Evolutionary conservation across 2,329 filamentous ascomycete genomes (phyloP), one percentile per base, ranked within the genome.

Genomic region (Microsporum audouinii): DNA sequence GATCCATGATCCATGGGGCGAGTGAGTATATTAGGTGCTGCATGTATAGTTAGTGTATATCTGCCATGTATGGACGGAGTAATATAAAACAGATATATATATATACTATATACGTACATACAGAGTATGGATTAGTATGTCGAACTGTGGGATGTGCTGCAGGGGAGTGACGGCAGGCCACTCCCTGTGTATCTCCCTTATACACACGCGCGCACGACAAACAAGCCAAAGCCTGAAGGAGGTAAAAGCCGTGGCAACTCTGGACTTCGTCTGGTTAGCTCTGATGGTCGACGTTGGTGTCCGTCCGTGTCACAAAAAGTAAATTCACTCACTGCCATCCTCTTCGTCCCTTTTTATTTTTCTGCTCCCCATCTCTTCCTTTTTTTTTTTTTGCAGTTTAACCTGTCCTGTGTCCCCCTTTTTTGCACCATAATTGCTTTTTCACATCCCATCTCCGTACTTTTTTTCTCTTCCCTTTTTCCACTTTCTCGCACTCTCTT

Each of bases 241-340:
- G 17, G 17, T 23, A 23, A 14, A 17, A 7, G 39, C 39, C 39
- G 39, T 43, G 39, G 39, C 39, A 14, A 43, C n/a, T 43, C 10
- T 14, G 4, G n/a, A 14, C n/a, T 43, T 53, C 49, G 49, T 27
- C 27, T 53, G 14, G 49, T 34, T 53, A 27, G 10, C 12, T 27
- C 45, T 51, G 49, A 29, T 47, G 49, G 27, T 53, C 49, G 29
- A 53, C 49, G 49, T 53, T 53, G 33, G 49, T 53, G 27, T 53
- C 49, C 49, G 27, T 53, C 49, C 49, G 49, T 53, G 49, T 33
- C 49, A 53, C 49, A n/a, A 53, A 53, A 53, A 53, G 49, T 53
- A 53, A 53, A 53, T 31, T 53, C 7, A 12, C 43, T 23, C n/a
- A 27, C 23, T 47, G 14, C 43, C 5, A 5, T 17, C 7, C 7